These are phyloP conservation scores for Sugiyamaella mastotermitis DNA, from an alignment of 805 yeast genomes.

Conservation along the genomic window DNA sequence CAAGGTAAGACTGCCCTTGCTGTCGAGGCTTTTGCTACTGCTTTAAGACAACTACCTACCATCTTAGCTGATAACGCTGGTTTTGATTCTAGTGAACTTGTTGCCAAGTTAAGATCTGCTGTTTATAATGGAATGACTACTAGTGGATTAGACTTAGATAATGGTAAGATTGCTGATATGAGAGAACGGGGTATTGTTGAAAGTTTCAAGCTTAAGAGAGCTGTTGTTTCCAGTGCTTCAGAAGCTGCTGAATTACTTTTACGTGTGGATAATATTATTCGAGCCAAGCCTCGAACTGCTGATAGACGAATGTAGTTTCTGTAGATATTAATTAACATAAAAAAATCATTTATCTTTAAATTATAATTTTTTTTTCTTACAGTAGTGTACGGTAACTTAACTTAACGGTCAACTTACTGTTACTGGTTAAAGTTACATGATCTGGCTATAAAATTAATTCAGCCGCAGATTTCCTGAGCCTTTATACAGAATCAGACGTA, in stretches of 20 bases:
- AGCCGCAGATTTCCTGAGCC: too few species aligned
- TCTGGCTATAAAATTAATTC: too few species aligned
- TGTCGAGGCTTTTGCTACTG: conserved; percentile 88
- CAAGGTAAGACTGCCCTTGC: conserved; percentile 93
- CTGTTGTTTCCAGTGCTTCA: conserved; percentile 92
- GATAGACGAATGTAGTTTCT: conserved; percentile 50
- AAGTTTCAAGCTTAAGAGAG: conserved; percentile 82
- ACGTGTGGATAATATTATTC: conserved; percentile 93
- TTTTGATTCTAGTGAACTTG: conserved; percentile 85
- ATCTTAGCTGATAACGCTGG: conserved; percentile 98
- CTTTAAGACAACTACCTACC: conserved; percentile 90
- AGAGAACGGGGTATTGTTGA: conserved; percentile 90
- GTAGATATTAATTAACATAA: too few species aligned
- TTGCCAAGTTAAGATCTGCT: conserved; percentile 82
- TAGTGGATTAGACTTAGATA: conserved; percentile 82
- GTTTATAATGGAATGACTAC: conserved; percentile 89
- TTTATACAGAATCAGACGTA: too few species aligned
- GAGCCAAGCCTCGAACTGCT: conserved; percentile 97
- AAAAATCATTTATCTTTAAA: too few species aligned
- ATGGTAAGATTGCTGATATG: conserved; percentile 88
- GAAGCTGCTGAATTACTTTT: conserved; percentile 96
- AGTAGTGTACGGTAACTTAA: too few species aligned
- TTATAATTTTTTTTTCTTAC: too few species aligned
- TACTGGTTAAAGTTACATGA: too few species aligned
- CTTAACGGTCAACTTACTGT: too few species aligned